Conservation (phyloP, 1,139 yeast species). For the Yamadazyma diospyri region DNA sequence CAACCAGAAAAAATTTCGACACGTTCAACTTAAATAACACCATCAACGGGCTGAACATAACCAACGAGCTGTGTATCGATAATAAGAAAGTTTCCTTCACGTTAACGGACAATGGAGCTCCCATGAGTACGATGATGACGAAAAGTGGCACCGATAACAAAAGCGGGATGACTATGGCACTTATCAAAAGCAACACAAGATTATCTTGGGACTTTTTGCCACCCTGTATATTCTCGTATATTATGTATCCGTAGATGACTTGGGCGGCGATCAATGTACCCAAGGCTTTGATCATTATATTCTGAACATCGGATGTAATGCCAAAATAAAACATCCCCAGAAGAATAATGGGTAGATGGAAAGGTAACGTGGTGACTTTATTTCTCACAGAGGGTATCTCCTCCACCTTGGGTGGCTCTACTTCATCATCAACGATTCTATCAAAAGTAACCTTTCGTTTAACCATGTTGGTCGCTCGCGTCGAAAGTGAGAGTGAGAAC, state of each 20-base stretch:
- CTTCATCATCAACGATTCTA: constrained; percentile 11
- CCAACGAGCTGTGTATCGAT: constrained; percentile 60
- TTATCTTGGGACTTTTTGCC: constrained; percentile 19
- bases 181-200: constrained; percentile 27
- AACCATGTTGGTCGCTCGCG: constrained; percentile 6
- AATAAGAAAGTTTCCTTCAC: constrained; percentile 59
- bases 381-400: constrained; percentile 10
- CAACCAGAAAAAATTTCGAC: constrained; percentile 22
- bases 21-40: constrained; percentile 57
- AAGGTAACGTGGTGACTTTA: constrained; percentile 27
- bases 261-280: constrained; percentile 24
- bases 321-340: constrained; percentile 37
- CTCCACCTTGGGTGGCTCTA: constrained; percentile 5
- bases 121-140: constrained; percentile 60
- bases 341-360: constrained; percentile 43
- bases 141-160: constrained; percentile 52
- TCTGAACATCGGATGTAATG: constrained; percentile 26
- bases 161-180: constrained; percentile 39
- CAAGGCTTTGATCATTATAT: constrained; percentile 27
- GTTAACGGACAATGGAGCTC: constrained; percentile 73
- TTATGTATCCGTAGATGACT: constrained; percentile 24
- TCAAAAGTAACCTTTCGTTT: constrained; percentile 15
- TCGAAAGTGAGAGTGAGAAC: constrained; percentile 1
- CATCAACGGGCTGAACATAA: constrained; percentile 64
- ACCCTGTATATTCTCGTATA: constrained; percentile 8